A percentile compares a stretch with the other conserved stretches of the same genome.
Evolutionary conservation across 208 protist genomes (phyloP).

Genomic region (Wallacemonas sp.): DNA sequence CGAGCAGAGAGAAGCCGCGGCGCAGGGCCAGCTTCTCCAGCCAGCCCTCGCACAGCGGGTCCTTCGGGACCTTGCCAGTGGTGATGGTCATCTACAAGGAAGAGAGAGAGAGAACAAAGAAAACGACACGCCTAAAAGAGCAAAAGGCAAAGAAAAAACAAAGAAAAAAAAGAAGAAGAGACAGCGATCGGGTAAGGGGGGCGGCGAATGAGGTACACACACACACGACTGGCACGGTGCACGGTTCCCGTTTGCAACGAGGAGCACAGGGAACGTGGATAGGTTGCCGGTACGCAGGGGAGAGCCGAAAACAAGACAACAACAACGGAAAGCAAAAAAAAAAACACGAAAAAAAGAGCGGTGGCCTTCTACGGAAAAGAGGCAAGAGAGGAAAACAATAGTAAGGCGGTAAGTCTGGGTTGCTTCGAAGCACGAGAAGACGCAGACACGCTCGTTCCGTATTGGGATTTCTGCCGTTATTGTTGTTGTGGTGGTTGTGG

Average conservation of each 20-base stretch:
- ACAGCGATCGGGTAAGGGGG: conserved; percentile 7
- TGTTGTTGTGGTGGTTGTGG: too few species aligned
- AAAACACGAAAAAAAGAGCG: conserved; percentile 1
- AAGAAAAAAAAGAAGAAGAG: conserved; percentile 16
- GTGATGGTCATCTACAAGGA: conserved; percentile 8
- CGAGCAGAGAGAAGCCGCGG: conserved; percentile 39
- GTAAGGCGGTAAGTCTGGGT: too few species aligned
- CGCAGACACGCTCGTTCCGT: too few species aligned
- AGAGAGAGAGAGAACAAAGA: conserved; percentile 14
- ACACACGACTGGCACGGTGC: too few species aligned
- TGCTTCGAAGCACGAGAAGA: too few species aligned
- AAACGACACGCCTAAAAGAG: conserved; percentile 10
- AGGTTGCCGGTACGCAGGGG: too few species aligned
- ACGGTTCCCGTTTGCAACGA: too few species aligned
- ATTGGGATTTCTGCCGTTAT: too few species aligned
- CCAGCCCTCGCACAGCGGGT: conserved; percentile 61
- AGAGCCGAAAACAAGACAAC: too few species aligned
- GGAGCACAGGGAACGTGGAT: too few species aligned
- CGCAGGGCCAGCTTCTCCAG: conserved; percentile 58
- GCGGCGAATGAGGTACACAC: too few species aligned
- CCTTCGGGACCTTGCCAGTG: conserved; percentile 7
- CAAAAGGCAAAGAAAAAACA: conserved; percentile 5
- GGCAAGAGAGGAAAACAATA: too few species aligned
- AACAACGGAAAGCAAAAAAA: conserved; percentile 9
- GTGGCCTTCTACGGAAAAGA: not conserved